Conservation (phyloP, 2,329 filamentous ascomycete genomes). For the Alternaria gansuensis region DNA sequence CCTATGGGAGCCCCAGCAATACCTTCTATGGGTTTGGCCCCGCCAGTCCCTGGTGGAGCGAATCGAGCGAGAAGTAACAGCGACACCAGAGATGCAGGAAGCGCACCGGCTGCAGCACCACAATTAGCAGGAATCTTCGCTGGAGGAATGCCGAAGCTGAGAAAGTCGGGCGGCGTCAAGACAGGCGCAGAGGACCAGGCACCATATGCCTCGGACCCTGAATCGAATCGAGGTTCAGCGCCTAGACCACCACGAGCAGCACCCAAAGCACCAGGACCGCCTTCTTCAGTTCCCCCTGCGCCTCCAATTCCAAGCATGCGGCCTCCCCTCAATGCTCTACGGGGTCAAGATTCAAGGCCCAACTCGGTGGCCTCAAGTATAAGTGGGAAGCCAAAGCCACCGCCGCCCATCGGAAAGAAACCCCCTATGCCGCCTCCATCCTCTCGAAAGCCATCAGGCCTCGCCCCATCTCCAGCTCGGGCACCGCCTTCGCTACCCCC, state of each 20-base stretch:
- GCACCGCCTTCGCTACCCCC: slow-evolving; percentile 55
- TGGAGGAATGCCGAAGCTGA: slow-evolving; percentile 93
- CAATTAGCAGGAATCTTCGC: slow-evolving; percentile 90
- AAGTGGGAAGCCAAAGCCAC: slow-evolving; percentile 71
- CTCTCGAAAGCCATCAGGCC: slow-evolving; percentile 66
- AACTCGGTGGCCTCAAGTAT: slow-evolving; percentile 67
- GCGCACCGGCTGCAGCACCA: slow-evolving; percentile 60
- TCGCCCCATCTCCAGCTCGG: slow-evolving; percentile 56
- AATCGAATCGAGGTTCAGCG: slow-evolving; percentile 62
- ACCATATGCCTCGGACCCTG: slow-evolving; percentile 83
- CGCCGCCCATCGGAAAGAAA: slow-evolving; percentile 81
- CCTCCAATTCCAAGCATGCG: slow-evolving; percentile 63
- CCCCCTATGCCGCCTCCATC: slow-evolving; percentile 66
- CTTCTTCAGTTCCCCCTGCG: slow-evolving; percentile 58
- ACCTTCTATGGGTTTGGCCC: slow-evolving; percentile 71
- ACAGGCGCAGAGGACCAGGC: slow-evolving; percentile 70
- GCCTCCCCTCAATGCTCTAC: slow-evolving; percentile 67
- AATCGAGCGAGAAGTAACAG: slow-evolving; percentile 81
- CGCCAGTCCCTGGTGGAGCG: slow-evolving; percentile 66
- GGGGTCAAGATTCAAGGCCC: slow-evolving; percentile 64
- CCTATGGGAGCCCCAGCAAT: slow-evolving; percentile 81
- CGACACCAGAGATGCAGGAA: slow-evolving; percentile 64
- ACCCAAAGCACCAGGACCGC: slow-evolving; percentile 58
- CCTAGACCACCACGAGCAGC: slow-evolving; percentile 64
- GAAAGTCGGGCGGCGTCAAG: slow-evolving; percentile 77